These are phyloP conservation scores for Melanogaster broomeanus DNA, from an alignment of 768 basidiomycete genomes.

Conservation along the genomic window DNA sequence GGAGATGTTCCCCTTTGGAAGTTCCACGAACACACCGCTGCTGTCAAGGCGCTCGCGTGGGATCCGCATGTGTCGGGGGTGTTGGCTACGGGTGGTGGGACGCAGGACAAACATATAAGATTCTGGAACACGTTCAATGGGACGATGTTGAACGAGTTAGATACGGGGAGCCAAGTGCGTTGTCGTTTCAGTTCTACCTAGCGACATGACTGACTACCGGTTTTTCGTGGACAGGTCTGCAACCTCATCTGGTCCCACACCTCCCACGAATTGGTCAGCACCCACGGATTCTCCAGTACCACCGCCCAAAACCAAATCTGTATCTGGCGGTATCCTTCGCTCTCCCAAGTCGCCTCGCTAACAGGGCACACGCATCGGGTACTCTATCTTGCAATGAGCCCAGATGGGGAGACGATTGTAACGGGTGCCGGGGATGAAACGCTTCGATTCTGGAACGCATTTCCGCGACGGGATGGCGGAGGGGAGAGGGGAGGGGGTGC, in stretches of 20 bases:
- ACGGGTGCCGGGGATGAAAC: slow-evolving; percentile 99
- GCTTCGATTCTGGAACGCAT: slow-evolving; percentile 95
- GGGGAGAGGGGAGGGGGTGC: slow-evolving; percentile 39
- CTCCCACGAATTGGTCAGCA: slow-evolving; percentile 96
- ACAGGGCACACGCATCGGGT: slow-evolving; percentile 96
- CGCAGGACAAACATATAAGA: slow-evolving; percentile 97
- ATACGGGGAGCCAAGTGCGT: slow-evolving; percentile 92
- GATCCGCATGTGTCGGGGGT: slow-evolving; percentile 92
- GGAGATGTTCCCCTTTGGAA: slow-evolving; percentile 81
- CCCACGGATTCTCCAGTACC: slow-evolving; percentile 94
- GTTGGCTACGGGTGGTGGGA: slow-evolving; percentile 93
- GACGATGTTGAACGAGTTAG: slow-evolving; percentile 79
- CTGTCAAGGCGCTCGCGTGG: slow-evolving; percentile 98
- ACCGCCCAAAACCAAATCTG: slow-evolving; percentile 96
- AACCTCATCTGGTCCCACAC: slow-evolving; percentile 96
- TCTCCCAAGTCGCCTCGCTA: slow-evolving; percentile 93
- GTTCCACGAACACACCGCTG: slow-evolving; percentile 95
- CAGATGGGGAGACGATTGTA: slow-evolving; percentile 96
- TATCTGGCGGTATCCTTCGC: slow-evolving; percentile 91
- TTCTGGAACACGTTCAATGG: slow-evolving; percentile 96
- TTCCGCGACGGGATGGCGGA: slow-evolving; percentile 67
- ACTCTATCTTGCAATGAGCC: slow-evolving; percentile 95
- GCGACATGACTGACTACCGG: slow-evolving; percentile 9
- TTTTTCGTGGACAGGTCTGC: slow-evolving; percentile 67
- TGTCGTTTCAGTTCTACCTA: not conserved